phyloP scores from a whole-genome alignment of 2,329 filamentous ascomycete species.

The Leptographium radiaticola region DNA sequence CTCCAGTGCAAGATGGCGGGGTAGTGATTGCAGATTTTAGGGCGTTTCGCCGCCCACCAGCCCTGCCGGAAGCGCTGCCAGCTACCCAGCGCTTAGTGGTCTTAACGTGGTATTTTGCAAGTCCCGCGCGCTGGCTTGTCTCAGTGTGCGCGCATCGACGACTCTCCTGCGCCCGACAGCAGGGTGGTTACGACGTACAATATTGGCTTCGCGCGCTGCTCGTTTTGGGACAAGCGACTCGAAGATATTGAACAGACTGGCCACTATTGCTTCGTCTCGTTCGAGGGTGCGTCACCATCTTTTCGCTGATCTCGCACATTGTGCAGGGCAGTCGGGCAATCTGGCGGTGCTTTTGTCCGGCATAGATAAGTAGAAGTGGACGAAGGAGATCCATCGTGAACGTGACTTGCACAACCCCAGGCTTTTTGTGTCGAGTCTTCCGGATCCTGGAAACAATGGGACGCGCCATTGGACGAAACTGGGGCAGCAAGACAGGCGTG shows the following conservation, averaged over 20 bases:
- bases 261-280: too few species aligned
- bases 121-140: too few species aligned
- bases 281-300: too few species aligned
- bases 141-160: not conserved
- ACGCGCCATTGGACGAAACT: not conserved
- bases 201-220: not conserved
- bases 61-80: not conserved
- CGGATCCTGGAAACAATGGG: too few species aligned
- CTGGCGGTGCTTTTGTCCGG: too few species aligned
- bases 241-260: not conserved
- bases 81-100: not conserved
- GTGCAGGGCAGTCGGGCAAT: too few species aligned
- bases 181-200: not conserved
- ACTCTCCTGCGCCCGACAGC: not conserved
- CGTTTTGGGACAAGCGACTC: not conserved
- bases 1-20: not conserved
- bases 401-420: too few species aligned
- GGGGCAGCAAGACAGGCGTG: not conserved
- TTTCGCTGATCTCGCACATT: too few species aligned
- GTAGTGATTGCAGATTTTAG: not conserved
- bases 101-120: not conserved
- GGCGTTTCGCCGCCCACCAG: not conserved
- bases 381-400: too few species aligned
- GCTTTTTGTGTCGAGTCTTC: too few species aligned
- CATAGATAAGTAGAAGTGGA: too few species aligned